These are phyloP conservation scores for Solanum verrucosum DNA, from an alignment of 257 asterid species.

Conservation along the genomic window DNA sequence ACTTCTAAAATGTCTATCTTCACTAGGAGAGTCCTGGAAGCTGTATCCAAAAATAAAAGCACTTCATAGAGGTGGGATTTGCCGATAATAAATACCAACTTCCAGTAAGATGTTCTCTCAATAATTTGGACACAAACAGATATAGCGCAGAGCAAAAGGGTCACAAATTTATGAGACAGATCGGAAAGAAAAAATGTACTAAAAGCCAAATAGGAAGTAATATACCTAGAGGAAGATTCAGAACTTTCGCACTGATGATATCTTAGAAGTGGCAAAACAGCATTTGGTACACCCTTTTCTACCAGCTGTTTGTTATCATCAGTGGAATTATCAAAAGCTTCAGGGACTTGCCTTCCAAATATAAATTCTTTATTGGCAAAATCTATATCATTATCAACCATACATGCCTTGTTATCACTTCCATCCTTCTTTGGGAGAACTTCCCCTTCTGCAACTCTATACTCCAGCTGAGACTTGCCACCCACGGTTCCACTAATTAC, in stretches of 20 bases:
- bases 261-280: slow-evolving; percentile 50
- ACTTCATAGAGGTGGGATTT: background rate
- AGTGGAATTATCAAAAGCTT: slow-evolving; percentile 21
- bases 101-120: background rate
- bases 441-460: slow-evolving; percentile 25
- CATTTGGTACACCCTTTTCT: slow-evolving; percentile 43
- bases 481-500: slow-evolving; percentile 21
- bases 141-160: background rate
- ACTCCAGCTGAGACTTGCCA: slow-evolving; percentile 33
- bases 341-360: slow-evolving; percentile 14
- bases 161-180: background rate
- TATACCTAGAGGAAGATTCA: slow-evolving; percentile 80
- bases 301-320: slow-evolving; percentile 34
- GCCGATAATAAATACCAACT: background rate
- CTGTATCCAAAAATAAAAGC: slow-evolving; percentile 25
- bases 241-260: slow-evolving; percentile 76
- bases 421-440: slow-evolving; percentile 22
- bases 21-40: slow-evolving; percentile 79
- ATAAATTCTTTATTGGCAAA: slow-evolving; percentile 26
- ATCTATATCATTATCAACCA: slow-evolving; percentile 31
- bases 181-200: slow-evolving; percentile 1
- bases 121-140: background rate
- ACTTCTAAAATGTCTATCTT: slow-evolving; percentile 65
- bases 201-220: slow-evolving; percentile 4
- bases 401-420: slow-evolving; percentile 13